Conservation (phyloP, 2,329 filamentous ascomycete genomes). For the Metarhizium brunneum region DNA sequence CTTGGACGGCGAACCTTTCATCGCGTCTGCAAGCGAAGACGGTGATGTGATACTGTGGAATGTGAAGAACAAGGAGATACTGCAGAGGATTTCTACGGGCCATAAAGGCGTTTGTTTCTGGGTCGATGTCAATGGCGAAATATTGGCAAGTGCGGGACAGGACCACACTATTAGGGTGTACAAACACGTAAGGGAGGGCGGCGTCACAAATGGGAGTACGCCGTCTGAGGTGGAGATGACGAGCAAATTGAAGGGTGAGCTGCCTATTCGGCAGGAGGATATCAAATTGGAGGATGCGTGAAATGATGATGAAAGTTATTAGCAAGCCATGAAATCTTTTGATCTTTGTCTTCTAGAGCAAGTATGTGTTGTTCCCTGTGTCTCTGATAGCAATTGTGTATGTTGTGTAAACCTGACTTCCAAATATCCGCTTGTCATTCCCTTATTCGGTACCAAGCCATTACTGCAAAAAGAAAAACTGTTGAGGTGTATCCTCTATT, state of each 20-base stretch:
- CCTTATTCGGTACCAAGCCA: background rate
- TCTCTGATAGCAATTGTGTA: background rate
- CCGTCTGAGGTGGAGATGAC: background rate
- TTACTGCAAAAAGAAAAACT: background rate
- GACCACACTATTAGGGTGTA: slow-evolving; percentile 45
- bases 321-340: slow-evolving; percentile 1
- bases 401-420: background rate
- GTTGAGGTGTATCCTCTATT: too few relatives aligned
- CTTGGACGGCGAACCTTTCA: slow-evolving; percentile 43
- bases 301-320: background rate
- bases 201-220: background rate
- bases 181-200: slow-evolving; percentile 18
- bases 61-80: slow-evolving; percentile 70
- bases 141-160: slow-evolving; percentile 48
- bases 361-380: background rate
- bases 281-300: slow-evolving; percentile 5
- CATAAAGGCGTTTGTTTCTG: slow-evolving; percentile 54
- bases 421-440: background rate
- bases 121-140: slow-evolving; percentile 50
- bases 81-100: slow-evolving; percentile 51
- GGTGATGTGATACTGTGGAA: slow-evolving; percentile 85
- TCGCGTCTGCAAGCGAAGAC: slow-evolving; percentile 80
- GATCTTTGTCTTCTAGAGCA: background rate
- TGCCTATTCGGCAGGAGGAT: slow-evolving; percentile 5
- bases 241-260: slow-evolving; percentile 3